Conservation (phyloP, 2,329 filamentous ascomycete genomes). For the Amesomyces nigricolor region DNA sequence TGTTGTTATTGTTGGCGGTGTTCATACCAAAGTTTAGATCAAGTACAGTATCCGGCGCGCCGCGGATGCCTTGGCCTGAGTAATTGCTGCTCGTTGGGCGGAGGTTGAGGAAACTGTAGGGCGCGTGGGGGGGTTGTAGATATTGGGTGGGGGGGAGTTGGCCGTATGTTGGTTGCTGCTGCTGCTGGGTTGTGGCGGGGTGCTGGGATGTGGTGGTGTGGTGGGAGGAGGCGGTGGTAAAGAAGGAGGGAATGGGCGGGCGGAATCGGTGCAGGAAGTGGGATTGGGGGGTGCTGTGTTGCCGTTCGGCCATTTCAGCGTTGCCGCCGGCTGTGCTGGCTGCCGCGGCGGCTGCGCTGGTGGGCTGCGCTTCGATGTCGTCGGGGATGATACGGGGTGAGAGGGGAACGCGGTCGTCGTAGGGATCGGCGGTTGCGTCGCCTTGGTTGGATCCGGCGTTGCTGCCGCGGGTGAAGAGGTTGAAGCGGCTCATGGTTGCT, state of each 20-base stretch:
- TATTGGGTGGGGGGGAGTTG: slow-evolving; percentile 10
- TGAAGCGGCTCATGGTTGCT: slow-evolving; percentile 23
- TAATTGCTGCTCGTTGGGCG: slow-evolving; percentile 29
- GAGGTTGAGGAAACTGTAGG: slow-evolving; percentile 7
- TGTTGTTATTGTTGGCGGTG: slow-evolving; percentile 5
- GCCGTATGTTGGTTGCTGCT: neutral
- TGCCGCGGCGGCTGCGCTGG: neutral
- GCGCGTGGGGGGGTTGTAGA: neutral
- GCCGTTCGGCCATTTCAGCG: slow-evolving; percentile 29
- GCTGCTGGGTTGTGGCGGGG: neutral
- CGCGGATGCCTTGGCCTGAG: slow-evolving; percentile 22
- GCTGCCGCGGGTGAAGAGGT: slow-evolving; percentile 20
- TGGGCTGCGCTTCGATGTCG: slow-evolving; percentile 27
- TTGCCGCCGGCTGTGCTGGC: neutral
- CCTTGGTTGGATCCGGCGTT: neutral
- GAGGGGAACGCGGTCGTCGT: slow-evolving; percentile 20
- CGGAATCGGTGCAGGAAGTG: slow-evolving; percentile 30
- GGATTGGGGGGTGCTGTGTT: slow-evolving; percentile 7
- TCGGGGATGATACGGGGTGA: slow-evolving; percentile 18
- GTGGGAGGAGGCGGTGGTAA: slow-evolving; percentile 17
- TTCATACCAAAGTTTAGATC: neutral
- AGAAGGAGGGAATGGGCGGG: slow-evolving; percentile 29
- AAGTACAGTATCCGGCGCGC: slow-evolving; percentile 21
- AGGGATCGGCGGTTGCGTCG: neutral
- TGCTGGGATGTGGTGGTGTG: no score